A percentile compares a stretch with the other conserved stretches of the same genome.
Evolutionary conservation across 352 stramenopile species (phyloP).

Genomic region (Phytophthora cajani): DNA sequence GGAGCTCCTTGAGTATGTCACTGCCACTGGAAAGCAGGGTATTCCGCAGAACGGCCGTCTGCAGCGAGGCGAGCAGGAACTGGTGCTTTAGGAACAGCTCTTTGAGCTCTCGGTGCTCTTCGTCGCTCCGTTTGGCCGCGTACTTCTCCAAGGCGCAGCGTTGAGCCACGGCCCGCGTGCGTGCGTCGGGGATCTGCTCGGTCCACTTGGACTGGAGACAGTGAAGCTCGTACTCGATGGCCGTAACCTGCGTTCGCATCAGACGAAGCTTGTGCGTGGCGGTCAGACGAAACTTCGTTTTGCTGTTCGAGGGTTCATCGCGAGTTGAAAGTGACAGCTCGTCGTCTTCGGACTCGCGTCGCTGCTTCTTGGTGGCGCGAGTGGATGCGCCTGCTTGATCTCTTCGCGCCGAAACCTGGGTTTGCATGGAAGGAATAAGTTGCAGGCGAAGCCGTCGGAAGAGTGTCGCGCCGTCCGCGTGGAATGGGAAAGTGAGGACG

Average conservation of each 20-base stretch:
- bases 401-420: too few relatives aligned
- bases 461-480: too few relatives aligned
- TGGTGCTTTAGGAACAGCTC: neutral
- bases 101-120: neutral
- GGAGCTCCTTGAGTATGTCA: neutral
- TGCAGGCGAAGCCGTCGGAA: too few relatives aligned
- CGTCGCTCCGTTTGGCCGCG: neutral
- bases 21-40: neutral
- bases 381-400: neutral
- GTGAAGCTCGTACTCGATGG: conserved; percentile 33
- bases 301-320: neutral
- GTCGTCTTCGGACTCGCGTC: neutral
- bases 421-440: too few relatives aligned
- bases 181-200: conserved; percentile 20
- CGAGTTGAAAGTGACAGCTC: neutral
- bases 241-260: conserved; percentile 27
- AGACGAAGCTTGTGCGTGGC: neutral
- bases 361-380: neutral
- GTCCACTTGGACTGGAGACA: conserved; percentile 27
- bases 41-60: neutral
- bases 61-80: neutral
- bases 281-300: neutral
- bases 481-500: too few relatives aligned
- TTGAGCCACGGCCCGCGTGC: neutral
- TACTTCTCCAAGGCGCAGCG: neutral